Percentiles rank a stretch among this genome's conserved stretches.
Evolutionary conservation across 2,329 filamentous ascomycete genomes (phyloP).

Genomic region (Monosporascus sp.): DNA sequence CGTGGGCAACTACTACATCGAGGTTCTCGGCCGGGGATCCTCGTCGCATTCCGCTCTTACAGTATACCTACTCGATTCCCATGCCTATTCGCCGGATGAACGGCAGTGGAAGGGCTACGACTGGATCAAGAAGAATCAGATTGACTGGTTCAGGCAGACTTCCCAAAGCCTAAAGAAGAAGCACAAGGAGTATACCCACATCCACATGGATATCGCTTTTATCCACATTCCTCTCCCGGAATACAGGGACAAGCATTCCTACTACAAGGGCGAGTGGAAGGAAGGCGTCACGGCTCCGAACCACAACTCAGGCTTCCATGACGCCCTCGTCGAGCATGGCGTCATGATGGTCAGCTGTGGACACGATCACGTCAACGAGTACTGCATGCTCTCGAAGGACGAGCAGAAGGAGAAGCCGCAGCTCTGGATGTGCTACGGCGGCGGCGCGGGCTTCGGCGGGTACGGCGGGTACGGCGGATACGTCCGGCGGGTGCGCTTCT

Average conservation of each 20-base stretch:
- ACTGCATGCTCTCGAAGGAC: slow-evolving; percentile 69
- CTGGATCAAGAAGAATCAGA: slow-evolving; percentile 93
- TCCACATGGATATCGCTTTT: slow-evolving; percentile 94
- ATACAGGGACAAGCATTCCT: slow-evolving; percentile 61
- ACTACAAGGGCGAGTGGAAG: slow-evolving; percentile 65
- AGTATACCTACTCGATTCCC: slow-evolving; percentile 91
- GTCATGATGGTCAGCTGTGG: slow-evolving; percentile 86
- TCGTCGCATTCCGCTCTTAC: slow-evolving; percentile 87
- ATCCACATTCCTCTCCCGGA: slow-evolving; percentile 96
- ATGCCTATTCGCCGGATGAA: slow-evolving; percentile 88
- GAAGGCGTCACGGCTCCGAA: slow-evolving; percentile 82
- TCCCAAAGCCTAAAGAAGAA: slow-evolving; percentile 68
- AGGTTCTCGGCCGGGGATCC: slow-evolving; percentile 74
- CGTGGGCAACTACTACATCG: slow-evolving; percentile 90
- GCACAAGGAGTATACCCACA: slow-evolving; percentile 80
- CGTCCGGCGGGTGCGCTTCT: slow-evolving; percentile 78
- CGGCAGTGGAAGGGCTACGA: slow-evolving; percentile 88
- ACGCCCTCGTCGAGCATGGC: slow-evolving; percentile 81
- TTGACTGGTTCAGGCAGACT: slow-evolving; percentile 87
- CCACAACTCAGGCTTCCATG: slow-evolving; percentile 89
- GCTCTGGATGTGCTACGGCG: slow-evolving; percentile 98
- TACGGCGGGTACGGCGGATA: slow-evolving; percentile 90
- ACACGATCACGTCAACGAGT: slow-evolving; percentile 97
- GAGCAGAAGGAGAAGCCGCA: slow-evolving; percentile 54
- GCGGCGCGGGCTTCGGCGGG: slow-evolving; percentile 86